Evolutionary conservation across 306 rosid species (phyloP).

Genomic region (Rosa multiflora): DNA sequence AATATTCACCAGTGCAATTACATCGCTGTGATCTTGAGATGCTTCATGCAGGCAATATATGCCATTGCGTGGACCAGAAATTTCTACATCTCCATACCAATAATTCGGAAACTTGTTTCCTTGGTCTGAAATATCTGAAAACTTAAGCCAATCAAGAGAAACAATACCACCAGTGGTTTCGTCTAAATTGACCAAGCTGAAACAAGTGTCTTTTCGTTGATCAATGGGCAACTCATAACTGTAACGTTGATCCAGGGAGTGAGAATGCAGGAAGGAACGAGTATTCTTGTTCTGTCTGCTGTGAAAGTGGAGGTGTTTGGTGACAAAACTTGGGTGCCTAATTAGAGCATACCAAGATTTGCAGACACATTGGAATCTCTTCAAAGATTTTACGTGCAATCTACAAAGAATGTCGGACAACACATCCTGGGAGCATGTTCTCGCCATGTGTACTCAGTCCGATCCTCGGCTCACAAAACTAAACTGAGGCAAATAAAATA

Average conservation of each 20-base stretch:
- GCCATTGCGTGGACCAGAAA: neutral
- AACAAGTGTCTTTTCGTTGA: neutral
- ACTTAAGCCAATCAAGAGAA: neutral
- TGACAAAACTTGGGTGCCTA: neutral
- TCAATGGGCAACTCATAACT: neutral
- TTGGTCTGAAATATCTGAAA: neutral
- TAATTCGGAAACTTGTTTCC: neutral
- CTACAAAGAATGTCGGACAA: neutral
- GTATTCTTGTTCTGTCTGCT: neutral
- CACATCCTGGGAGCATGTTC: neutral
- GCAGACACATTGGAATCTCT: neutral
- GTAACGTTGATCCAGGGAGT: neutral
- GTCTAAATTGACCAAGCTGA: neutral
- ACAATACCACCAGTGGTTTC: neutral
- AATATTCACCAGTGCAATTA: neutral
- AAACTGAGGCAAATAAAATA: neutral
- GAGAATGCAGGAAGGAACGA: neutral
- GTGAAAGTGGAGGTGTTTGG: neutral
- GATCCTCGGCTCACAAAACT: neutral
- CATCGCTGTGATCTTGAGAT: neutral
- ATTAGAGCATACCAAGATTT: neutral
- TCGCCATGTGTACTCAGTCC: neutral
- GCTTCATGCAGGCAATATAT: neutral
- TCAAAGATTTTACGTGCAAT: neutral
- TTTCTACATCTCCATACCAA: neutral